Evolutionary conservation across 108 stramenopile species (phyloP).

Genomic region (Skeletonema tropicum): DNA sequence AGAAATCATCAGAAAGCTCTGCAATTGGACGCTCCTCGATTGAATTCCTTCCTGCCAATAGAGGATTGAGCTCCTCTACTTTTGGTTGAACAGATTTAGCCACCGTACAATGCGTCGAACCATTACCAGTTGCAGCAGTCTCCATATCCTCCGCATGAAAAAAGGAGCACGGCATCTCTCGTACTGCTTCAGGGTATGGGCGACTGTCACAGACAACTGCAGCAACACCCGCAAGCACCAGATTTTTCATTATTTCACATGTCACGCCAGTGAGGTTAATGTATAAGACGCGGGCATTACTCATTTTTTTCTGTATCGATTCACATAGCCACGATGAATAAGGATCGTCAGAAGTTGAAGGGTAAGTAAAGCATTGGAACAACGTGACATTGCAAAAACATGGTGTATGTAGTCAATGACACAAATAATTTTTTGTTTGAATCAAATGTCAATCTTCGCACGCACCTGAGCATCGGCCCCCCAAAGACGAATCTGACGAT

Average conservation of each 20-base stretch:
- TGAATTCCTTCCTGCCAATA: constrained; percentile 77
- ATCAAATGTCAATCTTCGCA: not conserved
- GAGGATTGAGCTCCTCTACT: constrained; percentile 90
- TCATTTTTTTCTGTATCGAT: constrained; percentile 73
- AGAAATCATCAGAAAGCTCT: constrained; percentile 64
- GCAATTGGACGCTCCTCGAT: constrained; percentile 56
- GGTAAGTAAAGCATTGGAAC: not conserved
- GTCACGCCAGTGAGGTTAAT: constrained; percentile 84
- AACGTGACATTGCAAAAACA: not conserved
- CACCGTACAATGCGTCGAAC: constrained; percentile 46
- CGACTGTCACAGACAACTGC: constrained; percentile 85
- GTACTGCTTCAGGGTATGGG: constrained; percentile 59
- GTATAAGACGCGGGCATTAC: constrained; percentile 87
- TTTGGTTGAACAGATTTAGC: constrained; percentile 71
- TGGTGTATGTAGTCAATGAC: constrained; percentile 3
- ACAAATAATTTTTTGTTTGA: not conserved
- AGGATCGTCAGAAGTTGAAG: not conserved
- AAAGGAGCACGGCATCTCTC: constrained; percentile 56
- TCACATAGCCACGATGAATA: not conserved
- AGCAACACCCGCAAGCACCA: constrained; percentile 89
- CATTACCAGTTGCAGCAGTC: constrained; percentile 13
- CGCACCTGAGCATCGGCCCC: constrained; percentile 92
- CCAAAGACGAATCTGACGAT: constrained; percentile 97
- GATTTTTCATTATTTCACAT: constrained; percentile 91
- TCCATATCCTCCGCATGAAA: constrained; percentile 46